phyloP scores from a whole-genome alignment of 352 stramenopile genomes.

The Bremia lactucae region DNA sequence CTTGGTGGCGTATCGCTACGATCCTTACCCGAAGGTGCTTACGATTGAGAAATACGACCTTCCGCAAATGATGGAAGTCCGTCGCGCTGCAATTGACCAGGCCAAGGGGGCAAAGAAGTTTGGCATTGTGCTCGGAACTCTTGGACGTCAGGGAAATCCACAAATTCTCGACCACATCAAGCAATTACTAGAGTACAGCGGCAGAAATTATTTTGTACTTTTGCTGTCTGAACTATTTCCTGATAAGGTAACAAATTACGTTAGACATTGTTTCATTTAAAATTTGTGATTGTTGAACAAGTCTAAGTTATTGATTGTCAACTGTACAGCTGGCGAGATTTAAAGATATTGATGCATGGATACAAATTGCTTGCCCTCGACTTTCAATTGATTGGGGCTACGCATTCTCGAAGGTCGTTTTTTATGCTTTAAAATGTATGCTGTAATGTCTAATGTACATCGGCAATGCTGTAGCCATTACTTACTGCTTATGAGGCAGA shows the following conservation, averaged over 20 bases:
- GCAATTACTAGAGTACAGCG: slow-evolving; percentile 67
- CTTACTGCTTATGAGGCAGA: slow-evolving; percentile 96
- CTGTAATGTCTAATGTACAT: background rate
- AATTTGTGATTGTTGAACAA: too few relatives aligned
- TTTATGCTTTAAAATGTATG: background rate
- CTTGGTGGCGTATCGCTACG: slow-evolving; percentile 94
- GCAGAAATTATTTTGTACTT: slow-evolving; percentile 91
- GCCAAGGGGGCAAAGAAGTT: slow-evolving; percentile 84
- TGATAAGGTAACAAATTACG: slow-evolving; percentile 45
- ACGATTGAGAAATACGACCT: slow-evolving; percentile 96
- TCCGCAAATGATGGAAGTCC: slow-evolving; percentile 90
- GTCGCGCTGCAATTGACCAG: slow-evolving; percentile 68
- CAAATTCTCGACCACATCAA: slow-evolving; percentile 92
- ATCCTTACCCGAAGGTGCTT: slow-evolving; percentile 97
- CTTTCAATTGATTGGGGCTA: slow-evolving; percentile 99
- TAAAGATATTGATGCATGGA: slow-evolving; percentile 91
- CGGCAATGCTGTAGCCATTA: slow-evolving; percentile 53
- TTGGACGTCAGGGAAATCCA: slow-evolving; percentile 97
- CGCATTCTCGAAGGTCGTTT: slow-evolving; percentile 83
- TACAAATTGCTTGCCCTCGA: slow-evolving; percentile 97
- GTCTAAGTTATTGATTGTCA: too few relatives aligned
- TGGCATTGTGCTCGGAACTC: slow-evolving; percentile 96
- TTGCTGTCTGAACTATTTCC: slow-evolving; percentile 97
- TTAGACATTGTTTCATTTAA: background rate
- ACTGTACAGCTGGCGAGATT: slow-evolving; percentile 73